These are phyloP conservation scores for Ceriops zippeliana DNA, from an alignment of 345 rosid genomes.

Conservation along the genomic window DNA sequence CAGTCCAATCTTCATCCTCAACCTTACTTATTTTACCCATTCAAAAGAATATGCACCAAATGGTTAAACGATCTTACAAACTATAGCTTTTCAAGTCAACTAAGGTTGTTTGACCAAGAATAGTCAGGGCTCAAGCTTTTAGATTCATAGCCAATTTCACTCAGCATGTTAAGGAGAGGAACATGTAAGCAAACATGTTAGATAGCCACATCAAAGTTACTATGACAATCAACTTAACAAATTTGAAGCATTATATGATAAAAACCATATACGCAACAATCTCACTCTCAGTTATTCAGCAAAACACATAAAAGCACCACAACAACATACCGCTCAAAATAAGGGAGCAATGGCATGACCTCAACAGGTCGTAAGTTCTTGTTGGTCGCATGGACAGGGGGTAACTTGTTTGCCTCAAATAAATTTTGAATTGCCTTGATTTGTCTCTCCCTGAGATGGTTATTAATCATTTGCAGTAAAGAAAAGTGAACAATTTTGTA, in stretches of 20 bases:
- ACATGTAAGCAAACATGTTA: not conserved
- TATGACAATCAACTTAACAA: not conserved
- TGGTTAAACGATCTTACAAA: not conserved
- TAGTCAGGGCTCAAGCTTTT: no score
- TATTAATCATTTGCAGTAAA: conserved; percentile 9
- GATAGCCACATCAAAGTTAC: not conserved
- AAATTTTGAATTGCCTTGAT: conserved; percentile 89
- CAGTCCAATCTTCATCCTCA: no score
- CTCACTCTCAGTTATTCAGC: not conserved
- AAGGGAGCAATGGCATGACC: conserved; percentile 74
- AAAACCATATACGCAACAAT: not conserved
- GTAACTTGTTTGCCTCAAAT: conserved; percentile 73
- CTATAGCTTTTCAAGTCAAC: no score
- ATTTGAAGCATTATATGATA: not conserved
- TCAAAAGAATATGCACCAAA: no score
- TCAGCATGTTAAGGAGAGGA: not conserved
- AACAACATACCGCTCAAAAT: conserved; percentile 71
- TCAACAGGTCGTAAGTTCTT: conserved; percentile 70
- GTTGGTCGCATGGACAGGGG: conserved; percentile 82
- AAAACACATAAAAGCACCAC: conserved; percentile 14
- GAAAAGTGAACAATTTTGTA: not conserved
- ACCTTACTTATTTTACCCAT: no score
- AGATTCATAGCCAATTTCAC: not conserved
- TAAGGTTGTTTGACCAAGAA: no score
- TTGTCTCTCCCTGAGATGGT: conserved; percentile 72